These are phyloP conservation scores for Tetrahymena malaccensis DNA, from an alignment of 73 alveolate genomes.

Conservation along the genomic window DNA sequence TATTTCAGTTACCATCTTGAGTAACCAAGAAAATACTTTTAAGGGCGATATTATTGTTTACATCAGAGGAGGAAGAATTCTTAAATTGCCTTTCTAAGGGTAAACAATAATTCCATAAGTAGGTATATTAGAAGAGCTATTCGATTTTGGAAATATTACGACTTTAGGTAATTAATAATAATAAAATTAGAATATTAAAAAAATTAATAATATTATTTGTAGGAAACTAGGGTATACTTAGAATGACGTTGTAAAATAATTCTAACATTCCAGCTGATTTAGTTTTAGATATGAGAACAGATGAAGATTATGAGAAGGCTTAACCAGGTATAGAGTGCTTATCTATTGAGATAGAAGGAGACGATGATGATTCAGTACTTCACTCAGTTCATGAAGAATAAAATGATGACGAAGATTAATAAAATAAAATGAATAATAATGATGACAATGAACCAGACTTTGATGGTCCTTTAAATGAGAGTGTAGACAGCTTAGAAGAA, in stretches of 20 bases:
- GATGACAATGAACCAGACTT: slow-evolving; percentile 28
- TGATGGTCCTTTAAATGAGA: slow-evolving; percentile 29
- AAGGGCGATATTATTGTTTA: slow-evolving; percentile 77
- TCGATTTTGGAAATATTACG: slow-evolving; percentile 95
- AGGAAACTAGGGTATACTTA: slow-evolving; percentile 65
- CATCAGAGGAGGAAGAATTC: slow-evolving; percentile 91
- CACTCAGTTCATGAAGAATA: slow-evolving; percentile 38
- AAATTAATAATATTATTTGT: background rate
- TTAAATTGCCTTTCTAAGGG: slow-evolving; percentile 76
- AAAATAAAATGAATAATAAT: slow-evolving; percentile 7
- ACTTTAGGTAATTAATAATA: slow-evolving; percentile 35
- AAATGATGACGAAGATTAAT: background rate
- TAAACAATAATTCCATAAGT: slow-evolving; percentile 91
- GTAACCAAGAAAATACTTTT: slow-evolving; percentile 78
- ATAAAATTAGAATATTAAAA: no score
- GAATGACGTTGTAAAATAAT: slow-evolving; percentile 75
- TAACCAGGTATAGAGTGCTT: background rate
- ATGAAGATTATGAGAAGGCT: background rate
- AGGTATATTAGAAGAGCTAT: slow-evolving; percentile 75
- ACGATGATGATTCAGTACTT: slow-evolving; percentile 37
- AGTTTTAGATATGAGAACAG: slow-evolving; percentile 32
- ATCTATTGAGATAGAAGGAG: background rate
- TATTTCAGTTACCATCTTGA: slow-evolving; percentile 70
- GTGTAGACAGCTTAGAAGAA: slow-evolving; percentile 16
- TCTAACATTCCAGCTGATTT: slow-evolving; percentile 76